Conservation (phyloP, 805 yeast species). For the Saccharomycopsis fermentans region DNA sequence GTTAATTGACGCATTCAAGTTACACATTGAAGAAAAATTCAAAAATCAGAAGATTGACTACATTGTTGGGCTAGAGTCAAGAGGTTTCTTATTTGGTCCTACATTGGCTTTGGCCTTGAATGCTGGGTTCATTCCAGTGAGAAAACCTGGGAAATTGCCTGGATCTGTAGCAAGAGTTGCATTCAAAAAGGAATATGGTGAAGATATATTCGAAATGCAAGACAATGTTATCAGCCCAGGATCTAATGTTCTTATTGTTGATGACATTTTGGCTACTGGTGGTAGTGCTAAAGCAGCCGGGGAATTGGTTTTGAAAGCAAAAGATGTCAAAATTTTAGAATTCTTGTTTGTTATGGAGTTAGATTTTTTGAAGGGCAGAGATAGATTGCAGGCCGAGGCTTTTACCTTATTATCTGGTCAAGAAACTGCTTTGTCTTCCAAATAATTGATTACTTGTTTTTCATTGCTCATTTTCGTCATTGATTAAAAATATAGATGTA, state of each 20-base stretch:
- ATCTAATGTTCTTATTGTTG: conserved; percentile 77
- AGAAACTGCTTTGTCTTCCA: conserved; percentile 37
- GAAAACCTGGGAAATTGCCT: conserved; percentile 93
- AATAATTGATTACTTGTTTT: background rate
- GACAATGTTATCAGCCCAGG: conserved; percentile 69
- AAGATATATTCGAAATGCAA: conserved; percentile 84
- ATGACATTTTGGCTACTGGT: conserved; percentile 96
- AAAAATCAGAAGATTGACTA: conserved; percentile 60
- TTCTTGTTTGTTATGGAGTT: conserved; percentile 88
- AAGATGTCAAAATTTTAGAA: conserved; percentile 66
- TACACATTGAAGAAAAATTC: conserved; percentile 52
- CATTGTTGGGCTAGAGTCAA: conserved; percentile 88
- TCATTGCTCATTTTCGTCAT: background rate
- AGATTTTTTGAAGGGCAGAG: conserved; percentile 90
- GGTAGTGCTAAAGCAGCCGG: conserved; percentile 96
- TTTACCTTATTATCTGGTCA: conserved; percentile 85
- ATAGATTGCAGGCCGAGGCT: conserved; percentile 74
- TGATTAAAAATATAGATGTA: too few species aligned
- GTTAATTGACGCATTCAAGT: conserved; percentile 68
- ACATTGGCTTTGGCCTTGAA: conserved; percentile 80
- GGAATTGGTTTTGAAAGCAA: conserved; percentile 49
- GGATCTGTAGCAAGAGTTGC: conserved; percentile 67
- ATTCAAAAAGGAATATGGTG: conserved; percentile 87
- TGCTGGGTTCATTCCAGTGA: conserved; percentile 89
- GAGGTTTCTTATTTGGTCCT: conserved; percentile 97